Evolutionary conservation across 208 protist genomes (phyloP), one percentile per base, ranked within the genome.

Genomic region (Novymonas esmeraldas): DNA sequence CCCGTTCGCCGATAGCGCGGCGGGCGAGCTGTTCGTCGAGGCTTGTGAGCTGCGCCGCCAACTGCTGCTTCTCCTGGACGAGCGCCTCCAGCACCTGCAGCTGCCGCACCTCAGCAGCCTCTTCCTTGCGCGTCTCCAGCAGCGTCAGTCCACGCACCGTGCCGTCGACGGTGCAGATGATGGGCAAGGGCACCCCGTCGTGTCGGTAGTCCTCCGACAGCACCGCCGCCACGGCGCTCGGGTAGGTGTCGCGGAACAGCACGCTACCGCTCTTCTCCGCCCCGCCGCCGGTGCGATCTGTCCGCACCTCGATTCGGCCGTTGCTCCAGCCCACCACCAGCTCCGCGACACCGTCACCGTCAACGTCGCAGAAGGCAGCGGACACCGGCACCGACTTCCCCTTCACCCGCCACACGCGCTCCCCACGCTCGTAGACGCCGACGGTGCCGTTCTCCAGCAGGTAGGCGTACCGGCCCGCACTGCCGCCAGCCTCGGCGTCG

Each of bases 361-460:
- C 93, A 28, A 98, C 73, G 70, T 98, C 97, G 65, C 89, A 97
- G 65, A 90, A 93, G 28, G 75, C 83, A 28, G 97, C 87, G 3
- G 87, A 82, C 6, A 90, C 83, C 3, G 96, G 92, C 29, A 70
- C 65, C 24, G 85, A 72, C 45, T 92, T 92, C 20, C 82, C 90
- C 58, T 98, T 98, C 24, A 89, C 76, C 36, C 92, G 85, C 94
- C 94, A 98, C 28, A 95, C 34, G 18, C 93, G 84, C 68, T 89
- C 90, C 5, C 50, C 68, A 5, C 71, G 42, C 49, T 93, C 65
- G 78, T 98, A 98, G 10, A 98, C 76, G 50, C 97, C 97, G 14
- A 98, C 79, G 0, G 91, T 98, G 52, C 95, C 95, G 71, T 98
- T 98, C 42, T 77, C 80, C 2, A 98, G 79, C 31, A 93, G 74